phyloP scores from a whole-genome alignment of 352 stramenopile genomes.

The Globisporangium lucens region DNA sequence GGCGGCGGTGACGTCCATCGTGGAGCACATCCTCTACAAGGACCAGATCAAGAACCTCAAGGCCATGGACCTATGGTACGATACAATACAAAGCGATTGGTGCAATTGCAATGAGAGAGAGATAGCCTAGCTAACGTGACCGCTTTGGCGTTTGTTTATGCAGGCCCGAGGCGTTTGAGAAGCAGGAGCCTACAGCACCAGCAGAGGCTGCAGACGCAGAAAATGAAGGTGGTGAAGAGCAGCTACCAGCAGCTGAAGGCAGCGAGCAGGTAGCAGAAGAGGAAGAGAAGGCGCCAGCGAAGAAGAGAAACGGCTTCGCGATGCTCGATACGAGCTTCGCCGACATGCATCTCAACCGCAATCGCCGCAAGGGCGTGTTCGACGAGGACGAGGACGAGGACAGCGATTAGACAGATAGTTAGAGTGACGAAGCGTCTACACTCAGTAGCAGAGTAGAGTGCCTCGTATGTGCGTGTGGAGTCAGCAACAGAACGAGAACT shows the following conservation, averaged over 20 bases:
- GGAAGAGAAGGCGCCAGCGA: slow-evolving; percentile 17
- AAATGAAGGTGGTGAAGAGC: neutral
- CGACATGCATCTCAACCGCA: slow-evolving; percentile 64
- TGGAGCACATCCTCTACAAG: slow-evolving; percentile 98
- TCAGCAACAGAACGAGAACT: neutral
- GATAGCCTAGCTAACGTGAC: neutral
- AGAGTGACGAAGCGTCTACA: neutral
- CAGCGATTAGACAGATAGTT: slow-evolving; percentile 30
- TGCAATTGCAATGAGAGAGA: neutral
- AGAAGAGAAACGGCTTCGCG: slow-evolving; percentile 41
- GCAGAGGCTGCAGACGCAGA: slow-evolving; percentile 22
- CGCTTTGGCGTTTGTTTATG: neutral
- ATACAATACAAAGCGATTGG: neutral
- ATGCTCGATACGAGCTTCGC: slow-evolving; percentile 54
- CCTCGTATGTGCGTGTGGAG: neutral
- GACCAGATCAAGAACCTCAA: slow-evolving; percentile 98
- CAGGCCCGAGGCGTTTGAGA: slow-evolving; percentile 62
- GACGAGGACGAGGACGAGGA: slow-evolving; percentile 65
- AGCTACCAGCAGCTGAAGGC: neutral
- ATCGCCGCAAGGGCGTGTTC: slow-evolving; percentile 72
- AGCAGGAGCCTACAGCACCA: slow-evolving; percentile 9
- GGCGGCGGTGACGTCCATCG: slow-evolving; percentile 86
- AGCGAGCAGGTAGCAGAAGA: slow-evolving; percentile 15
- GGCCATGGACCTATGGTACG: slow-evolving; percentile 88
- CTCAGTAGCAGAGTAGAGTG: neutral